These are phyloP conservation scores for Fagopyrum esculentum DNA, from an alignment of 148 eudicot species.

Conservation along the genomic window DNA sequence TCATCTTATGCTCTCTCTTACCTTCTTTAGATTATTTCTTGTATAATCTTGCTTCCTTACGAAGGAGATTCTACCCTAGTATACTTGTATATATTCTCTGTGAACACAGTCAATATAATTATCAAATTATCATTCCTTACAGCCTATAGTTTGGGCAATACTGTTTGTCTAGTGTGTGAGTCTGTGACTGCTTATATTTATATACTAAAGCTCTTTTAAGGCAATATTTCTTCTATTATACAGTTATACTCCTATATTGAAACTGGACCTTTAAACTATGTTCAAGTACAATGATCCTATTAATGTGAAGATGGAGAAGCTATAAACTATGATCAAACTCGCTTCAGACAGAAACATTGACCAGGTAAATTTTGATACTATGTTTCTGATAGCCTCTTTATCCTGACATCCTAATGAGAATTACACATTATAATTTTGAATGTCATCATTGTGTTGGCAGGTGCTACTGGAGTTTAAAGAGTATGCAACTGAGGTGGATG, in stretches of 20 bases:
- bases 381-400: slow-evolving; percentile 4
- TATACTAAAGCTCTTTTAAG: neutral
- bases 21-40: too few relatives aligned
- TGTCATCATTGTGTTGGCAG: slow-evolving; percentile 28
- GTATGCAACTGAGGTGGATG: slow-evolving; percentile 98
- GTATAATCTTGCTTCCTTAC: too few relatives aligned
- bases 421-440: neutral
- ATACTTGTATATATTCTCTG: too few relatives aligned
- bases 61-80: too few relatives aligned
- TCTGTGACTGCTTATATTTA: neutral
- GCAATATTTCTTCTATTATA: neutral
- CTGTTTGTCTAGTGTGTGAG: neutral
- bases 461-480: slow-evolving; percentile 97
- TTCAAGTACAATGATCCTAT: slow-evolving; percentile 87
- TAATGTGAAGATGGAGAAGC: slow-evolving; percentile 98
- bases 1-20: too few relatives aligned
- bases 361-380: slow-evolving; percentile 36
- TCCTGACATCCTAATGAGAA: neutral
- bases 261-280: neutral
- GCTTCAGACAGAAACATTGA: slow-evolving; percentile 98
- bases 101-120: too few relatives aligned
- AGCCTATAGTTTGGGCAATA: neutral
- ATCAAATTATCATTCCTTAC: too few relatives aligned
- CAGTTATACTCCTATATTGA: neutral
- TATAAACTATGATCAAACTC: slow-evolving; percentile 97